Conservation (phyloP, 192 early-diverging fungal species). For the Dimargaris cristalligena region DNA sequence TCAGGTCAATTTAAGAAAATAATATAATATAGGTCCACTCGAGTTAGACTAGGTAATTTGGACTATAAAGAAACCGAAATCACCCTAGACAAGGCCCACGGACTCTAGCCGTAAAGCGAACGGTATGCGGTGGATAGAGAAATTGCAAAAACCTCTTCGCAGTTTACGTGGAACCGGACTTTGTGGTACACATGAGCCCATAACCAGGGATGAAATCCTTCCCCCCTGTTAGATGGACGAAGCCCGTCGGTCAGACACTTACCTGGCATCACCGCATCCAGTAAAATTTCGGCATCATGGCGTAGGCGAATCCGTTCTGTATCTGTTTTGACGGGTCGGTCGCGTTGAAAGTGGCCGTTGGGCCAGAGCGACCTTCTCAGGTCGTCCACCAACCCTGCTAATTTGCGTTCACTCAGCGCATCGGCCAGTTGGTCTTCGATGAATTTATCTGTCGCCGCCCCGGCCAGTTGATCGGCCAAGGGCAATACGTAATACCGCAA, state of each 20-base stretch:
- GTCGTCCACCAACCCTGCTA: background rate
- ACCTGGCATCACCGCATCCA: too few species aligned
- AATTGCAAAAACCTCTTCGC: background rate
- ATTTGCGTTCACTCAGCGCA: background rate
- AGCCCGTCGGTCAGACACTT: background rate
- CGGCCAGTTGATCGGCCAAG: background rate
- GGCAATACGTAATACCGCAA: background rate
- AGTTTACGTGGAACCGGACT: background rate
- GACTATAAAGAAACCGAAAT: background rate
- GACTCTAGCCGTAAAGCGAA: background rate
- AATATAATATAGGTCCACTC: background rate
- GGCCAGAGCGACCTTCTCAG: slow-evolving; percentile 5
- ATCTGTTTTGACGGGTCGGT: background rate
- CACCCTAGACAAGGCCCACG: background rate
- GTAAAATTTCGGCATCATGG: slow-evolving; percentile 1
- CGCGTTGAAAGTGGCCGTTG: slow-evolving; percentile 1
- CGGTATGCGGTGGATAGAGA: background rate
- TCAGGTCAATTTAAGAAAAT: background rate
- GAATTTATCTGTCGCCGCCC: background rate
- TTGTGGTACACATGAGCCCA: background rate
- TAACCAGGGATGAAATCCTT: background rate
- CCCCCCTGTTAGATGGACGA: background rate
- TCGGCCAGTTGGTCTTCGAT: background rate
- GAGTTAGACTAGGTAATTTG: background rate
- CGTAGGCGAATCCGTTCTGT: background rate